These are phyloP conservation scores for Teratosphaeria destructans DNA, from an alignment of 2,329 filamentous ascomycete genomes.

Conservation along the genomic window DNA sequence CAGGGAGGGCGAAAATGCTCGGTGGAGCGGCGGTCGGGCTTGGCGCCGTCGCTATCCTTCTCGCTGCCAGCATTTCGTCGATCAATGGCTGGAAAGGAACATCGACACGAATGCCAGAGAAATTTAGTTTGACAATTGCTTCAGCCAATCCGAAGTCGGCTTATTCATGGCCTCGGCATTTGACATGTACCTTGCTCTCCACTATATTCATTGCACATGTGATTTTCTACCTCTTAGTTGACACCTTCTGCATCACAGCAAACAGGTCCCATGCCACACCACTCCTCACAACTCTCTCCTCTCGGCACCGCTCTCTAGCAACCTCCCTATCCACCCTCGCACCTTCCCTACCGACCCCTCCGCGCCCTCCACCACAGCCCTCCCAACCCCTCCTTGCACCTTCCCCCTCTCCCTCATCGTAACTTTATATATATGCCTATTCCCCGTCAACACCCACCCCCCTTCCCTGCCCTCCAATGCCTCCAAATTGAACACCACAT, in stretches of 20 bases:
- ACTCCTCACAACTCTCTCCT: neutral
- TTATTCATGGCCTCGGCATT: neutral
- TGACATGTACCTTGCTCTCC: neutral
- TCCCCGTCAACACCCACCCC: slow-evolving; percentile 13
- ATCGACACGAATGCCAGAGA: neutral
- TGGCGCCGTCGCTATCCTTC: neutral
- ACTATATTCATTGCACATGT: neutral
- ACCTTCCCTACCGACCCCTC: neutral
- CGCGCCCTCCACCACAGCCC: neutral
- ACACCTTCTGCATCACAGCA: too few species aligned
- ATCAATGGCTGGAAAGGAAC: neutral
- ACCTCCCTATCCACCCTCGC: neutral
- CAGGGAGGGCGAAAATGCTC: slow-evolving; percentile 3
- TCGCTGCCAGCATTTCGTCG: slow-evolving; percentile 1
- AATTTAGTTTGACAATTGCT: neutral
- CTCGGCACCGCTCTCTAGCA: neutral
- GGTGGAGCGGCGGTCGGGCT: neutral
- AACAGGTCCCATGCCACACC: neutral
- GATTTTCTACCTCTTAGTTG: too few species aligned
- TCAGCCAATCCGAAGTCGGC: neutral
- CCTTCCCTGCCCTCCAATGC: slow-evolving; percentile 8
- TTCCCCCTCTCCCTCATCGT: slow-evolving; percentile 8
- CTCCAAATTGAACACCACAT: slow-evolving; percentile 16
- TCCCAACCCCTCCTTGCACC: neutral
- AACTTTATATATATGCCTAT: slow-evolving; percentile 13